These are phyloP conservation scores for Simplicillium aogashimaense DNA, from an alignment of 2,329 filamentous ascomycete species.

Conservation along the genomic window DNA sequence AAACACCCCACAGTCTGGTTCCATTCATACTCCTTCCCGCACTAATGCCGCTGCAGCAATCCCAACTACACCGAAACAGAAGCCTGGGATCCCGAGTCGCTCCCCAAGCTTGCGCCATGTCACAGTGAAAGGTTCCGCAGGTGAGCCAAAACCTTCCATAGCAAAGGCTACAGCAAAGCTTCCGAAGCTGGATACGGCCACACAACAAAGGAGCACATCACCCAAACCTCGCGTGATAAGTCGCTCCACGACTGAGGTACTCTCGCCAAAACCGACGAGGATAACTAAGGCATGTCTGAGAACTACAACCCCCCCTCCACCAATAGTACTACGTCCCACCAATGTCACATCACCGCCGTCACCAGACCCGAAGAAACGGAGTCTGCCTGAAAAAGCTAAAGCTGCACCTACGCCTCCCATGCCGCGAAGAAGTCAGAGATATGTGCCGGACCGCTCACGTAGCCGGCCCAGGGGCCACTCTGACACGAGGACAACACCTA, in stretches of 20 bases:
- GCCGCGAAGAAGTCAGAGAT: constrained; percentile 17
- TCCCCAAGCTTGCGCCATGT: no score
- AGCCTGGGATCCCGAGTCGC: no score
- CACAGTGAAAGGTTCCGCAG: no score
- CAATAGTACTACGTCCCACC: constrained; percentile 13
- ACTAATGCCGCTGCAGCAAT: no score
- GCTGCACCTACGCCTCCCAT: constrained; percentile 25
- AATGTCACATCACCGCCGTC: constrained; percentile 13
- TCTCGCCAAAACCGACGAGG: constrained; percentile 22
- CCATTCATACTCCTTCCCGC: no score
- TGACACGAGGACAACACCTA: constrained; percentile 5
- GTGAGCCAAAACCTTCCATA: not conserved
- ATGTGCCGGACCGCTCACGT: constrained; percentile 1
- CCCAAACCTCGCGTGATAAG: constrained; percentile 11
- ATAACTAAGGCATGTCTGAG: constrained; percentile 18
- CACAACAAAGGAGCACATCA: constrained; percentile 2
- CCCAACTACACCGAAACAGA: no score
- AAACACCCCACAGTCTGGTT: no score
- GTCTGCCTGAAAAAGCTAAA: constrained; percentile 2
- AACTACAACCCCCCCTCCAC: constrained; percentile 14
- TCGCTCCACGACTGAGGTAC: constrained; percentile 12
- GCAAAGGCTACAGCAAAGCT: not conserved
- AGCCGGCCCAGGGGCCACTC: constrained; percentile 8
- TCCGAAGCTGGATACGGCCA: not conserved
- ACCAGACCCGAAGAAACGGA: constrained; percentile 18